Evolutionary conservation across 75 land plant species (phyloP).

Genomic region (Picea sitchensis): DNA sequence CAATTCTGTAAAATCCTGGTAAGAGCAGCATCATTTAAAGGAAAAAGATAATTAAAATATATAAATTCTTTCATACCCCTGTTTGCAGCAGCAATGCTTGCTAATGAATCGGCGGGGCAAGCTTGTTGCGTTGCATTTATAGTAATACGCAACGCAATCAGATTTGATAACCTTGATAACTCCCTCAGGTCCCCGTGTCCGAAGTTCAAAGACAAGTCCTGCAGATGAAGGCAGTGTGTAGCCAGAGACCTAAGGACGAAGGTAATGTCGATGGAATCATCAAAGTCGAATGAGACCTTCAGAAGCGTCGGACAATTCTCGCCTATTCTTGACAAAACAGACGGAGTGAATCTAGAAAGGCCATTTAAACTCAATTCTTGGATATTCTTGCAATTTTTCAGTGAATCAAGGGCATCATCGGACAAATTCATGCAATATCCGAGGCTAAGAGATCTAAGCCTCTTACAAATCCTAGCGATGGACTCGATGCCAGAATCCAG

Average conservation of each 20-base stretch:
- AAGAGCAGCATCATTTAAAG: conserved; percentile 22
- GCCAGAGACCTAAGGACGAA: conserved; percentile 20
- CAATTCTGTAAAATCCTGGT: conserved; percentile 4
- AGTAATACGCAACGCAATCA: neutral
- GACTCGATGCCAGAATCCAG: conserved; percentile 15
- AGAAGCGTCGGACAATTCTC: too few species aligned
- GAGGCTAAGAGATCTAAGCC: too few species aligned
- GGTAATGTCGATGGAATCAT: conserved; percentile 18
- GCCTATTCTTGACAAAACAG: too few species aligned
- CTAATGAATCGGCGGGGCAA: neutral
- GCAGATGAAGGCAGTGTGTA: conserved; percentile 10
- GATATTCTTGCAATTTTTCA: too few species aligned
- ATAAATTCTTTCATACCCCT: conserved; percentile 17
- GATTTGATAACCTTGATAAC: too few species aligned
- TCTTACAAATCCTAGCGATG: too few species aligned
- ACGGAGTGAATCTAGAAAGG: too few species aligned
- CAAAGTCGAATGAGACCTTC: conserved; percentile 9
- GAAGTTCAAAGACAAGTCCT: conserved; percentile 6
- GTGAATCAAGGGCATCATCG: too few species aligned
- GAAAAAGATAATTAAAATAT: conserved; percentile 1
- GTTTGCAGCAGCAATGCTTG: conserved; percentile 18
- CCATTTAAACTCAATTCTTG: too few species aligned
- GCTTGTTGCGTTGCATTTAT: neutral
- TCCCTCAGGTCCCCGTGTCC: too few species aligned
- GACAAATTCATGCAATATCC: too few species aligned